Conservation (phyloP, 2,329 filamentous ascomycete genomes). For the Xylariaceae sp. region DNA sequence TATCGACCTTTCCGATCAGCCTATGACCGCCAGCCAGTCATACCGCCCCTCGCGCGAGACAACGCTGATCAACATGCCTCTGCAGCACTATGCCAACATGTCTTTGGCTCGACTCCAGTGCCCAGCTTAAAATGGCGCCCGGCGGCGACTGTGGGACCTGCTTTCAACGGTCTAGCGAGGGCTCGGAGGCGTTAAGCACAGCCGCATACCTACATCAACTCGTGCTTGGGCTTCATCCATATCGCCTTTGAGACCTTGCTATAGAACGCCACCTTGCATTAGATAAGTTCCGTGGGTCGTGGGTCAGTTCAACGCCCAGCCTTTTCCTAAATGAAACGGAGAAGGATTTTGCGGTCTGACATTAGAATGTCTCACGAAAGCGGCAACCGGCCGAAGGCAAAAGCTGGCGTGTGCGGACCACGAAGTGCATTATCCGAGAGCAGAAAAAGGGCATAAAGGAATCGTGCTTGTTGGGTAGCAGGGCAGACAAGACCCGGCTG, state of each 20-base stretch:
- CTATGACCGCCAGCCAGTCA: too few species aligned
- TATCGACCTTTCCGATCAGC: background rate
- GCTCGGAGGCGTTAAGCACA: too few species aligned
- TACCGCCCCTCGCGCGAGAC: too few species aligned
- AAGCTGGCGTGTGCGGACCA: background rate
- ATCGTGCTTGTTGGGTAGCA: background rate
- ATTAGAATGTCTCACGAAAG: conserved; percentile 1
- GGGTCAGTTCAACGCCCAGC: background rate
- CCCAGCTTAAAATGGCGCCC: conserved; percentile 30
- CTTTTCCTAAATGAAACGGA: background rate
- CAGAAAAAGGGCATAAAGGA: background rate
- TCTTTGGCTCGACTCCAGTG: conserved; percentile 57
- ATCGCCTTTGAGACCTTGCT: conserved; percentile 40
- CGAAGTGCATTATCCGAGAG: background rate
- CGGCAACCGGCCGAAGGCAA: background rate
- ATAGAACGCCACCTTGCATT: background rate
- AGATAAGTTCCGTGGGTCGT: background rate
- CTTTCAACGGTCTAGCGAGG: conserved; percentile 26
- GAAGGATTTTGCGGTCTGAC: background rate
- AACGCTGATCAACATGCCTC: conserved; percentile 1
- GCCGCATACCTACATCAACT: too few species aligned
- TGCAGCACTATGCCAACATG: conserved; percentile 51
- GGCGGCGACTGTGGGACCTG: conserved; percentile 45
- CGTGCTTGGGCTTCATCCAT: conserved; percentile 33
- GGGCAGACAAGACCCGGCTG: background rate